Percentiles rank a stretch among this genome's conserved stretches.
Evolutionary conservation across 2,329 filamentous ascomycete genomes (phyloP).

Genomic region (Xylaria hypoxylon): DNA sequence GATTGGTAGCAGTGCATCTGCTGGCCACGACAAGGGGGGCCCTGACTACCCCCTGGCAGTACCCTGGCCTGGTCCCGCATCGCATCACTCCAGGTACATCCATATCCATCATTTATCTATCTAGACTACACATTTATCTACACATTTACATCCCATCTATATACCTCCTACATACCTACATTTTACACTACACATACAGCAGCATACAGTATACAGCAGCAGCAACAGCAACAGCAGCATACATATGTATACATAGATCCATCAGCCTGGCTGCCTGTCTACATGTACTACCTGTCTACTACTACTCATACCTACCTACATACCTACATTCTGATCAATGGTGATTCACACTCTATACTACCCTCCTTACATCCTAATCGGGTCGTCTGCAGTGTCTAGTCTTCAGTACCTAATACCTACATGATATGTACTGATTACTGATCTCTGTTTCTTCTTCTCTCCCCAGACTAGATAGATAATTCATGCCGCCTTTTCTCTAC

Average conservation of each 20-base stretch:
- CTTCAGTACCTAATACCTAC: conserved; percentile 7
- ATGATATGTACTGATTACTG: conserved; percentile 22
- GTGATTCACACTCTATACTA: too few species aligned
- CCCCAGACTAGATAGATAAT: conserved; percentile 22
- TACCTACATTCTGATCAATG: too few species aligned
- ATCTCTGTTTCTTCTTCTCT: conserved; percentile 19
- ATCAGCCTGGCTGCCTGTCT: conserved; percentile 1
- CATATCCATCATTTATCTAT: too few species aligned
- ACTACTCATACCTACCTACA: too few species aligned
- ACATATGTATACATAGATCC: conserved; percentile 10
- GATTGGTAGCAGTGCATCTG: conserved; percentile 37
- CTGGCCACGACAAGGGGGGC: conserved; percentile 38
- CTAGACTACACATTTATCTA: too few species aligned
- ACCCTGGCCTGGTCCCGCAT: background rate
- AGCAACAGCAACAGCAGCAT: background rate
- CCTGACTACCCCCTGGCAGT: background rate
- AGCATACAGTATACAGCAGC: too few species aligned
- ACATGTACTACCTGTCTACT: background rate
- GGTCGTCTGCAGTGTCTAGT: too few species aligned
- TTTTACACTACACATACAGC: too few species aligned
- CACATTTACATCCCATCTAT: too few species aligned
- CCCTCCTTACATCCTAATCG: background rate
- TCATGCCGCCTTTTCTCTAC: conserved; percentile 11
- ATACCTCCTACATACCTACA: too few species aligned
- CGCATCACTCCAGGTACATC: conserved; percentile 4